phyloP scores from a whole-genome alignment of 805 yeast genomes.

The Starmerella bombicola region DNA sequence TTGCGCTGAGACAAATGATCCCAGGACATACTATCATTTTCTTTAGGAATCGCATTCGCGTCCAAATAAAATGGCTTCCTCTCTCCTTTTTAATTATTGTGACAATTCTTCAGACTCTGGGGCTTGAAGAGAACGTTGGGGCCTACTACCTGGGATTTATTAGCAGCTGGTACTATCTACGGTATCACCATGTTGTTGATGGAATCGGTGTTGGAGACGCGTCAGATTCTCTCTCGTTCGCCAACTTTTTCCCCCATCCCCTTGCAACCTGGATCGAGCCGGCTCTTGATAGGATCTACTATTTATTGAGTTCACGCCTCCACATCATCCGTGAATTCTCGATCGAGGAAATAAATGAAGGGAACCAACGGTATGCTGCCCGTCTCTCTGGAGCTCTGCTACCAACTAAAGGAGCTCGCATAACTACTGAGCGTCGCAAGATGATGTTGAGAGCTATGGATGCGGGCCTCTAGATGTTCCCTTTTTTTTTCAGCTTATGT shows the following conservation, averaged over 20 bases:
- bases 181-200: conserved; percentile 59
- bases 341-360: conserved; percentile 20
- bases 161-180: conserved; percentile 59
- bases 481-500: neutral
- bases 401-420: conserved; percentile 16
- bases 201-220: conserved; percentile 60
- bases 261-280: conserved; percentile 41
- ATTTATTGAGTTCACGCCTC: conserved; percentile 23
- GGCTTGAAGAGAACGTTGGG: conserved; percentile 16
- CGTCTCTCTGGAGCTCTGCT: conserved; percentile 20
- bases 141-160: conserved; percentile 39
- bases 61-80: conserved; percentile 34
- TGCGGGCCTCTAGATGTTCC: conserved; percentile 1
- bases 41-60: conserved; percentile 36
- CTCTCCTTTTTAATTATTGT: conserved; percentile 29
- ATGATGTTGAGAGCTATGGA: conserved; percentile 21
- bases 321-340: conserved; percentile 12
- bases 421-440: conserved; percentile 21
- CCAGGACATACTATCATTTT: conserved; percentile 47
- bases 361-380: conserved; percentile 21
- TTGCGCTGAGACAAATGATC: conserved; percentile 51
- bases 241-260: conserved; percentile 68
- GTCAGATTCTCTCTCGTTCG: conserved; percentile 72
- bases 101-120: conserved; percentile 24
- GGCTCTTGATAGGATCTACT: conserved; percentile 36